A percentile compares a stretch with the other conserved stretches of the same genome.
Evolutionary conservation across 1,139 yeast genomes (phyloP).

Genomic region (Blastobotrys malaysiensis): DNA sequence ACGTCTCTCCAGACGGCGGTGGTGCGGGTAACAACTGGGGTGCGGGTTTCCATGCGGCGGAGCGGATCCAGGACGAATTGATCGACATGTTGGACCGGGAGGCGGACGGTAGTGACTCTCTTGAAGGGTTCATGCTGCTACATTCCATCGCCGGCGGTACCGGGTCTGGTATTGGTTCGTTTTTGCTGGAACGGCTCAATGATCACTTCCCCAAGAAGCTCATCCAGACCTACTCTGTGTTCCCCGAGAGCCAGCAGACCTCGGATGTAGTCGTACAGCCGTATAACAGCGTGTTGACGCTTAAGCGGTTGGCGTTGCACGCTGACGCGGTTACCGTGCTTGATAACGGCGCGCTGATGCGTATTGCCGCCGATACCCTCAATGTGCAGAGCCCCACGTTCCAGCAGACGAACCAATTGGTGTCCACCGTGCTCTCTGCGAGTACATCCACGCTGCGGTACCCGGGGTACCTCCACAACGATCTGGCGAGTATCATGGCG

Average conservation of each 20-base stretch:
- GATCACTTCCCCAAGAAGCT: conserved; percentile 83
- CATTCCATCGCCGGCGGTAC: conserved; percentile 99
- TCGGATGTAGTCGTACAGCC: conserved; percentile 98
- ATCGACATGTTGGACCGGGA: conserved; percentile 84
- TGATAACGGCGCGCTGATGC: conserved; percentile 79
- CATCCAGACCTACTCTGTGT: conserved; percentile 78
- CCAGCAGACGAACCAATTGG: conserved; percentile 76
- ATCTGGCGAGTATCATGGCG: conserved; percentile 75
- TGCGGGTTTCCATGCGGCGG: conserved; percentile 78
- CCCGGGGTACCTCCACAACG: conserved; percentile 88
- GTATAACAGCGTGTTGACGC: conserved; percentile 77
- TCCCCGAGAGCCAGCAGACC: conserved; percentile 59
- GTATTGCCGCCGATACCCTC: conserved; percentile 54
- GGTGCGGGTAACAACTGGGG: conserved; percentile 95
- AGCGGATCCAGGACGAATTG: conserved; percentile 60
- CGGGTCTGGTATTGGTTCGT: conserved; percentile 92
- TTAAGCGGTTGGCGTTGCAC: conserved; percentile 72
- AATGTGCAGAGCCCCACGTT: conserved; percentile 45
- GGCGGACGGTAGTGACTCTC: conserved; percentile 82
- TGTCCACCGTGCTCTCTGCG: conserved; percentile 78
- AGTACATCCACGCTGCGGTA: conserved; percentile 83
- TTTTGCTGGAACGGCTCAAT: conserved; percentile 64
- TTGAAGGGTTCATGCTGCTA: conserved; percentile 83
- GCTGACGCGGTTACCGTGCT: conserved; percentile 85
- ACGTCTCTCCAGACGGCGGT: conserved; percentile 70